A percentile compares a stretch with the other conserved stretches of the same genome.
Conservation (phyloP, 805 yeast species). For the Pichia thaimueangensis region DNA sequence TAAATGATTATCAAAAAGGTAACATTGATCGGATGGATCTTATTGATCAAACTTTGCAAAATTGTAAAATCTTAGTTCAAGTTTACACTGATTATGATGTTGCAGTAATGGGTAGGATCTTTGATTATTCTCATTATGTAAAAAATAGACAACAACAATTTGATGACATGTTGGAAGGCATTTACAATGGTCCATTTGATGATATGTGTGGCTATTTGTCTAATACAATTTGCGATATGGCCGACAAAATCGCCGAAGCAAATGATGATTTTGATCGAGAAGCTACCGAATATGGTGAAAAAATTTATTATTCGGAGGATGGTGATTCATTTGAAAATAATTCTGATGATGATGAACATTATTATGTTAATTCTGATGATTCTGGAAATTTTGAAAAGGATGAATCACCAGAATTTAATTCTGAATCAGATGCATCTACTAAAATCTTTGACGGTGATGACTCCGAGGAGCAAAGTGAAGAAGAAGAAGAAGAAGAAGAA, state of each 20-base stretch:
- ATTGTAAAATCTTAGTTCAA: constrained; percentile 4
- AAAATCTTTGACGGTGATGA: neutral
- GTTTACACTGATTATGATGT: neutral
- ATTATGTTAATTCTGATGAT: no score
- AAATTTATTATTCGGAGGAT: neutral
- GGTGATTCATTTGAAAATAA: neutral
- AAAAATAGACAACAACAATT: neutral
- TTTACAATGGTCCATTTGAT: neutral
- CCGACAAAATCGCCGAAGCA: neutral
- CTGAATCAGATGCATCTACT: neutral
- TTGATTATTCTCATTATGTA: neutral
- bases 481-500: neutral
- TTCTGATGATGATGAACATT: neutral
- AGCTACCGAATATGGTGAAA: neutral
- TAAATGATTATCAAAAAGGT: neutral
- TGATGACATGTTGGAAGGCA: neutral
- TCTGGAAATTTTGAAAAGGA: no score
- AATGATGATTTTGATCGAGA: neutral
- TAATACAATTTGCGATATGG: neutral
- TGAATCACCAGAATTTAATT: neutral
- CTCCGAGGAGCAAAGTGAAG: neutral
- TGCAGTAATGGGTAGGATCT: neutral
- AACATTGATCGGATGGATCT: neutral
- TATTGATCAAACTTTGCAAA: neutral
- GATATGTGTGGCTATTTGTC: neutral